phyloP scores from a whole-genome alignment of 805 yeast genomes.

The Nakazawaea molendinolei region DNA sequence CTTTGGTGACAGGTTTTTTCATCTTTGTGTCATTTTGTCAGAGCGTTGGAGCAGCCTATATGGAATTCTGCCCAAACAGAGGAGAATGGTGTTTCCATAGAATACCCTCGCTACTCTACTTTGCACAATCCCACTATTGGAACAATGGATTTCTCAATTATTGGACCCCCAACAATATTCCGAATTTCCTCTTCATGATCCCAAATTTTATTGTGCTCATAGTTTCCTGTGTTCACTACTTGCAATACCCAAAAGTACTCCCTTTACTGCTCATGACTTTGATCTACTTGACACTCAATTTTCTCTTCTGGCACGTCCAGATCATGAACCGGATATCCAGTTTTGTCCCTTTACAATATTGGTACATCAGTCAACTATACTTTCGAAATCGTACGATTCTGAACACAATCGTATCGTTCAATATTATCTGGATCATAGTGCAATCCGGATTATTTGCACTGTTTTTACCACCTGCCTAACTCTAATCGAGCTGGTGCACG shows the following conservation, averaged over 20 bases:
- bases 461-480: conserved; percentile 95
- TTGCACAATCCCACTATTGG: conserved; percentile 82
- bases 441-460: conserved; percentile 73
- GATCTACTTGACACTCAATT: conserved; percentile 41
- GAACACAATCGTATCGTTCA: conserved; percentile 30
- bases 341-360: conserved; percentile 67
- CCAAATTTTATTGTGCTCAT: conserved; percentile 54
- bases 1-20: conserved; percentile 48
- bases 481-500: conserved; percentile 8
- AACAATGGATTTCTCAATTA: conserved; percentile 71
- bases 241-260: conserved; percentile 22
- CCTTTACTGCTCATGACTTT: conserved; percentile 37
- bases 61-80: conserved; percentile 57
- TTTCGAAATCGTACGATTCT: conserved; percentile 1
- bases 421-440: conserved; percentile 54
- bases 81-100: conserved; percentile 69
- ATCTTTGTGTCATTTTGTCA: conserved; percentile 39
- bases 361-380: conserved; percentile 52
- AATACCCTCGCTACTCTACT: conserved; percentile 57
- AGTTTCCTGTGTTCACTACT: conserved; percentile 33
- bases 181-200: conserved; percentile 70
- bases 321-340: conserved; percentile 75
- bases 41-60: conserved; percentile 49
- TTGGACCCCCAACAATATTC: conserved; percentile 77
- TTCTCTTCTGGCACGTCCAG: conserved; percentile 75